phyloP scores from a whole-genome alignment of 345 rosid species.

The Melaleuca quinquenervia region DNA sequence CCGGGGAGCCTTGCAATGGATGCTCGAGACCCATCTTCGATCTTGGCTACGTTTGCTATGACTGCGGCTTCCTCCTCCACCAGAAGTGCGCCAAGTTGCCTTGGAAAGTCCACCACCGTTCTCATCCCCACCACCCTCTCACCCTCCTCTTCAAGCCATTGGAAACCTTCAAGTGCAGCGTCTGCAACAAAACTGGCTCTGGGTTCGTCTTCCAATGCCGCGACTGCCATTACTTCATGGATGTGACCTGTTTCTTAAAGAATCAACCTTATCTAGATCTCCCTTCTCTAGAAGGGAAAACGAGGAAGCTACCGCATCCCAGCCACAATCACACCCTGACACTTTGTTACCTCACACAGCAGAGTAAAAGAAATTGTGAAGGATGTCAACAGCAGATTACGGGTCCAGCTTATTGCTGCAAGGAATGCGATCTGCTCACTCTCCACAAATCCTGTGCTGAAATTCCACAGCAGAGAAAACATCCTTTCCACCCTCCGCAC shows the following conservation, averaged over 20 bases:
- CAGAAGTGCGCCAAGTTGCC: conserved; percentile 8
- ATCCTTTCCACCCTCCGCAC: background rate
- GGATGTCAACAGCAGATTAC: background rate
- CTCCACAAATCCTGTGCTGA: conserved; percentile 1
- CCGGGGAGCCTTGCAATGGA: conserved; percentile 3
- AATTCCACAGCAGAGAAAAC: background rate
- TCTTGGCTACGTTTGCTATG: background rate
- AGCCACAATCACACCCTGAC: background rate
- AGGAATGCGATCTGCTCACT: background rate
- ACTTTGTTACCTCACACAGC: background rate
- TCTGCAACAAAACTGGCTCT: background rate
- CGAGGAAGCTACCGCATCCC: background rate
- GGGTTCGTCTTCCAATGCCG: conserved; percentile 6
- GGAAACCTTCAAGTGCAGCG: background rate
- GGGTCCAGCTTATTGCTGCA: background rate
- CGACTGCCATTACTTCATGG: conserved; percentile 5
- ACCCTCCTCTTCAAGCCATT: background rate
- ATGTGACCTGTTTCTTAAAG: background rate
- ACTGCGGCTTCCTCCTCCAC: conserved; percentile 10
- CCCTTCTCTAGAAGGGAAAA: background rate
- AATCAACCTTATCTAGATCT: background rate
- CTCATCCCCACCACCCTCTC: conserved; percentile 17
- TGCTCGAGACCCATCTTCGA: background rate
- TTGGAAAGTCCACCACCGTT: background rate
- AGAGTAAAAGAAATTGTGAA: background rate